phyloP scores from a whole-genome alignment of 139 green algal species.

The Chlorella sp. region DNA sequence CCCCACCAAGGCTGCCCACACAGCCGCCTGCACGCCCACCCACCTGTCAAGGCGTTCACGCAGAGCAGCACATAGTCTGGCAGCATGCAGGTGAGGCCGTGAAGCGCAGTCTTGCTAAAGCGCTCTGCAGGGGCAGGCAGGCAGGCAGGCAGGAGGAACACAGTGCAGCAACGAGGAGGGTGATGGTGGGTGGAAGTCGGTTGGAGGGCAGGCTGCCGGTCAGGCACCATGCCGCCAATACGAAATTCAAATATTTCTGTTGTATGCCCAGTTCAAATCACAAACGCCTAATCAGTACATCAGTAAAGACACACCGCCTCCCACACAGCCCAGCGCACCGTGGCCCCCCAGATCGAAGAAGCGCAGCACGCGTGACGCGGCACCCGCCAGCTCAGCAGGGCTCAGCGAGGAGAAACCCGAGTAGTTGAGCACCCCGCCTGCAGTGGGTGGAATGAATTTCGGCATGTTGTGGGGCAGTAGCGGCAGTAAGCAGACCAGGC shows the following conservation, averaged over 20 bases:
- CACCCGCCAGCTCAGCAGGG: conserved; percentile 59
- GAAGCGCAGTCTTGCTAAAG: conserved; percentile 86
- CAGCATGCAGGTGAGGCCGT: conserved; percentile 71
- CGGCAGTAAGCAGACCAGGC: not conserved
- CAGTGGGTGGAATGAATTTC: not conserved
- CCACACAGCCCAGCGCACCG: not conserved
- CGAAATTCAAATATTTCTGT: no score
- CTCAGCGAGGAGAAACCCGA: conserved; percentile 53
- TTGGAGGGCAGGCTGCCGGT: no score
- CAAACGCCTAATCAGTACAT: no score
- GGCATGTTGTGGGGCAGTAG: not conserved
- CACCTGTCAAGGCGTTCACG: conserved; percentile 53
- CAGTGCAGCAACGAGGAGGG: no score
- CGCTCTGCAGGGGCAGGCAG: conserved; percentile 38
- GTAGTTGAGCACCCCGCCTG: conserved; percentile 75
- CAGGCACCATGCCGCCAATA: no score
- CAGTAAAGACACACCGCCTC: no score
- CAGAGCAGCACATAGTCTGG: conserved; percentile 85
- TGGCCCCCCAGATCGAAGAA: conserved; percentile 90
- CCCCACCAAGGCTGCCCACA: not conserved
- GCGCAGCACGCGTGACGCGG: conserved; percentile 57
- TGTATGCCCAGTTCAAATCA: no score
- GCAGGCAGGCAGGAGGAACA: no score
- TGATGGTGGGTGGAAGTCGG: no score
- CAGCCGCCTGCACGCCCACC: not conserved